Evolutionary conservation across 1,284 basidiomycete species (phyloP), one percentile per base, ranked within the genome.

Genomic region (Ganoderma leucocontextum): DNA sequence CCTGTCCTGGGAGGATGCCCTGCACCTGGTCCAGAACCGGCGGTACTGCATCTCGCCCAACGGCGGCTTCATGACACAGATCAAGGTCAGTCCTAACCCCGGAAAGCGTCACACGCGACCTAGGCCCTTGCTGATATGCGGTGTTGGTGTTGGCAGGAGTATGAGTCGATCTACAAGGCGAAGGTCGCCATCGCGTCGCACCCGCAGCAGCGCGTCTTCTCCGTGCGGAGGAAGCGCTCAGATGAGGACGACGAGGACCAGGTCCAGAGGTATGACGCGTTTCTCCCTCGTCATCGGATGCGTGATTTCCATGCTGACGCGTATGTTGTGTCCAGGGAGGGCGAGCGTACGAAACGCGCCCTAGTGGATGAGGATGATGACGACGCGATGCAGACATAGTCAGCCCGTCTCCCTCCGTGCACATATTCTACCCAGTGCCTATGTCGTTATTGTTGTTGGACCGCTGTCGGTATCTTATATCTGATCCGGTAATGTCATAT

Each of bases 11-110:
- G 93, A 96, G 78, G 89, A 95, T 61, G 94, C 95, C 0, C 82
- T 96, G 62, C 90, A 93, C 70, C 84, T 92, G 75, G 95, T 97
- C 8, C 95, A 97, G 81, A 95, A 95, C 74, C 88, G 94, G 71
- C 87, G 95, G 58, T 97, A 96, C 75, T 96, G 95, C 79, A 95
- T 96, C 73, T 93, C 92, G 7, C 94, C 95, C 12, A 95, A 95
- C 74, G 91, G 92, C 39, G 92, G 95, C 33, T 96, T 96, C 80
- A 80, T 95, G 72, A 91, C 91, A 6, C 95, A 97, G 78, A 90
- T 96, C 74, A 95, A 95, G 85, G 95, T 91, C 68, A 39, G 83
- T 75, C 19, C 19, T 38, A 35, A 64, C 22, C 41, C n/a, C n/a
- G 7, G 44, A 5, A 29, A 15, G 19, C 33, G 15, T 38, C 19